Percentiles rank a stretch among this genome's conserved stretches.
Conservation (phyloP, 148 eudicot species). For the Cornus kousa region DNA sequence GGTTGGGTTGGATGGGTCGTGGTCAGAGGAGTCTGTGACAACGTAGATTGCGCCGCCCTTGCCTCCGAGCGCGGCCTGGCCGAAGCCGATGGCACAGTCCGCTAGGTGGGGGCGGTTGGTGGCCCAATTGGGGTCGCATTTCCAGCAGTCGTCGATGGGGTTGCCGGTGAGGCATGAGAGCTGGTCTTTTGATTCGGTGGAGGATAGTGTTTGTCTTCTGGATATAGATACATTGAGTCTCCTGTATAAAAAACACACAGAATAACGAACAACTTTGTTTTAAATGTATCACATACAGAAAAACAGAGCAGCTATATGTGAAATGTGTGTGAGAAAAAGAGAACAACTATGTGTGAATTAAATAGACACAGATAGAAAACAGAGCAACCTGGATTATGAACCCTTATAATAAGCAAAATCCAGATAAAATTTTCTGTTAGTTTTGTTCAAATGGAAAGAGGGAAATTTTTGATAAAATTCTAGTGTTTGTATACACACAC, state of each 20-base stretch:
- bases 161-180: conserved; percentile 62
- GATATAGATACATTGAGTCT: conserved; percentile 67
- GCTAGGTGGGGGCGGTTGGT: conserved; percentile 63
- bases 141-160: conserved; percentile 91
- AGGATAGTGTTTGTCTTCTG: conserved; percentile 50
- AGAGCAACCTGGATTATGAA: too few relatives aligned
- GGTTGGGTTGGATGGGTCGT: conserved; percentile 48
- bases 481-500: too few relatives aligned
- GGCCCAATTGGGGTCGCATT: conserved; percentile 74
- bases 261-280: too few relatives aligned
- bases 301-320: too few relatives aligned
- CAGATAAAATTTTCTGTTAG: too few relatives aligned
- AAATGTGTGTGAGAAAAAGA: too few relatives aligned
- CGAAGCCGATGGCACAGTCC: conserved; percentile 82
- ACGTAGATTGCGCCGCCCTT: conserved; percentile 72
- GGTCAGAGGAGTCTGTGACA: conserved; percentile 63
- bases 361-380: too few relatives aligned
- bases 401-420: too few relatives aligned
- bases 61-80: conserved; percentile 62
- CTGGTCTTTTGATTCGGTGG: conserved; percentile 26
- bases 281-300: too few relatives aligned
- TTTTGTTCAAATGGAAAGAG: too few relatives aligned
- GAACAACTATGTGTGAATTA: too few relatives aligned
- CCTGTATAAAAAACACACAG: conserved; percentile 32
- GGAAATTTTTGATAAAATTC: too few relatives aligned